Percentiles rank a stretch among this genome's conserved stretches.
These are phyloP conservation scores for Chrysosporium keratinophilum DNA, from an alignment of 2,329 filamentous ascomycete species.

Conservation along the genomic window DNA sequence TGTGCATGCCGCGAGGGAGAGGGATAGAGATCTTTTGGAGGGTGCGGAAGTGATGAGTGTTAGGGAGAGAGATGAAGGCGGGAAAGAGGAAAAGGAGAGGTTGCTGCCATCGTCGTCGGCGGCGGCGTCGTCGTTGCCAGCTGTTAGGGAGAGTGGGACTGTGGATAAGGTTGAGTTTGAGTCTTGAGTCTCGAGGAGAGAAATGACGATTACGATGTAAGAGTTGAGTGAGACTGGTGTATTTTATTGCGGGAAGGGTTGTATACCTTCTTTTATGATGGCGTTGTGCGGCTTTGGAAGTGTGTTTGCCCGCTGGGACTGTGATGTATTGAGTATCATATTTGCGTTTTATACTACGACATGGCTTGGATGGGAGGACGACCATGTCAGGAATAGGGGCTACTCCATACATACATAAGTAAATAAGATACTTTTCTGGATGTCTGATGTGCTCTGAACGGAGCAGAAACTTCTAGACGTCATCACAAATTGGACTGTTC, in stretches of 20 bases:
- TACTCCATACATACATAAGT: too few relatives aligned
- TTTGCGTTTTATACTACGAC: neutral
- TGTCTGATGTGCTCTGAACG: too few relatives aligned
- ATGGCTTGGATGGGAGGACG: too few relatives aligned
- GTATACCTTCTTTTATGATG: neutral
- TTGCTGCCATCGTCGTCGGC: constrained; percentile 1
- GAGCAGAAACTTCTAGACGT: too few relatives aligned
- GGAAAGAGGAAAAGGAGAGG: constrained; percentile 21
- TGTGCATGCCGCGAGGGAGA: constrained; percentile 40
- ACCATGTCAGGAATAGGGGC: too few relatives aligned
- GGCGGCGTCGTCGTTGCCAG: constrained; percentile 7
- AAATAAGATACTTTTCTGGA: too few relatives aligned
- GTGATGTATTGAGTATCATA: neutral
- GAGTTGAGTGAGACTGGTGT: neutral
- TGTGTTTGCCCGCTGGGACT: neutral
- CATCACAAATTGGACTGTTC: too few relatives aligned
- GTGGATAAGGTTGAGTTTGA: constrained; percentile 34
- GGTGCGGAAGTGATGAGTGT: constrained; percentile 38
- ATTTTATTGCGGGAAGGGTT: neutral
- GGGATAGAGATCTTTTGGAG: constrained; percentile 49
- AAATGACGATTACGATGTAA: neutral
- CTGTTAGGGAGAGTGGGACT: constrained; percentile 20
- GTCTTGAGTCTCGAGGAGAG: constrained; percentile 10
- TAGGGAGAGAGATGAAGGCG: constrained; percentile 26
- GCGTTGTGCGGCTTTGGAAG: neutral